Conservation (phyloP, 495 filamentous ascomycete species). For the Aspergillus egyptiacus region DNA sequence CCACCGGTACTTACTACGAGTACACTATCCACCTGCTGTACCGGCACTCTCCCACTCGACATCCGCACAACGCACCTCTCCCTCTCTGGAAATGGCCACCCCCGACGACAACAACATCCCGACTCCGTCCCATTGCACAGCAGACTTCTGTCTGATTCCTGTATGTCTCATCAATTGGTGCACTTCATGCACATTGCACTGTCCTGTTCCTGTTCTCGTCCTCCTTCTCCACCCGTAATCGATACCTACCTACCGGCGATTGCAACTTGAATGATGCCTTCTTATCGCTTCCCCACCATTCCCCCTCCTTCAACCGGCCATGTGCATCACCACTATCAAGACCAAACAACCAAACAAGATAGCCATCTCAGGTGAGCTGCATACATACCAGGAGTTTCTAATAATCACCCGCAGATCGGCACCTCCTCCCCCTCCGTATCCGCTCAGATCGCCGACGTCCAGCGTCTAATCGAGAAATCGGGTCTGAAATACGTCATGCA, state of each 20-base stretch:
- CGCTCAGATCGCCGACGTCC: constrained; percentile 80
- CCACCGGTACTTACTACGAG: no score
- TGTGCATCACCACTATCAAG: no score
- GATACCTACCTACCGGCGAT: no score
- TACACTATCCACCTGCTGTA: no score
- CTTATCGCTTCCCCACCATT: neutral
- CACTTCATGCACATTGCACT: neutral
- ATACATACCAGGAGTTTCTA: no score
- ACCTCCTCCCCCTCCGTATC: constrained; percentile 78
- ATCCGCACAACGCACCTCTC: constrained; percentile 3
- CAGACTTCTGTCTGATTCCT: constrained; percentile 80
- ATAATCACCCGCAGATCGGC: constrained; percentile 53
- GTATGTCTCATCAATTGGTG: constrained; percentile 43
- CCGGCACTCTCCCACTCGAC: no score
- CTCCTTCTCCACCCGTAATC: neutral
- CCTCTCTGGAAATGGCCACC: constrained; percentile 14
- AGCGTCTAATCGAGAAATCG: constrained; percentile 72
- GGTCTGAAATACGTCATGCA: constrained; percentile 84
- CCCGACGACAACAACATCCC: no score
- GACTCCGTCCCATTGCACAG: constrained; percentile 63
- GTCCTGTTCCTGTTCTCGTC: neutral
- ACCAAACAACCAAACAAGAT: constrained; percentile 30
- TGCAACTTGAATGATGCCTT: no score
- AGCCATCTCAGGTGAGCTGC: no score
- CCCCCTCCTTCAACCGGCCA: constrained; percentile 1